Conservation (phyloP, 345 rosid species). For the Camelina laxa region DNA sequence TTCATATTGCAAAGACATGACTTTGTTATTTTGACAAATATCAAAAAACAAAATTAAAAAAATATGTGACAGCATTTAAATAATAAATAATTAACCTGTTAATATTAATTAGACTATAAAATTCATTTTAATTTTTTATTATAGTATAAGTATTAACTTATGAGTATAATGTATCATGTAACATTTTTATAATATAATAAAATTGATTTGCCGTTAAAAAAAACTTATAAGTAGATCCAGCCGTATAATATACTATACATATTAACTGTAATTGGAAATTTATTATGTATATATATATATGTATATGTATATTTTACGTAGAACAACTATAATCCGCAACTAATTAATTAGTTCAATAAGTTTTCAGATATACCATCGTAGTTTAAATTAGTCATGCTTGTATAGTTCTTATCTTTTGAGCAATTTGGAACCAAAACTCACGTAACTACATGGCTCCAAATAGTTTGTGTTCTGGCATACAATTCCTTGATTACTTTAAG, state of each 20-base stretch:
- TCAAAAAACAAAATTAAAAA: not conserved
- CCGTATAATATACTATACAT: not conserved
- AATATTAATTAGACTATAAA: not conserved
- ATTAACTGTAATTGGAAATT: too few relatives aligned
- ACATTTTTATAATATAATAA: too few relatives aligned
- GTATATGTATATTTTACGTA: not conserved
- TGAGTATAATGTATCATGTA: too few relatives aligned
- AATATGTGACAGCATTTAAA: slow-evolving; percentile 20
- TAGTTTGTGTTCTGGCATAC: not conserved
- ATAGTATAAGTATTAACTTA: not conserved
- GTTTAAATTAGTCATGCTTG: not conserved
- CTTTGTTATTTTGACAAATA: slow-evolving; percentile 19
- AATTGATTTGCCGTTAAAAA: too few relatives aligned
- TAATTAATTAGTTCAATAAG: too few relatives aligned
- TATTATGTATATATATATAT: too few relatives aligned
- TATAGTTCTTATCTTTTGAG: not conserved
- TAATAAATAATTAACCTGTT: not conserved
- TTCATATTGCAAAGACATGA: slow-evolving; percentile 27
- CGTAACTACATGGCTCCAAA: not conserved
- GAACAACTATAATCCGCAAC: too few relatives aligned
- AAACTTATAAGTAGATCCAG: not conserved
- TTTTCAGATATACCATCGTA: too few relatives aligned
- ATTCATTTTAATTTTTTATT: not conserved
- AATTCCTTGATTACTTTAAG: not conserved
- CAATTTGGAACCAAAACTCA: not conserved